phyloP scores from a whole-genome alignment of 2,329 filamentous ascomycete genomes.

The Aspergillus sp. region DNA sequence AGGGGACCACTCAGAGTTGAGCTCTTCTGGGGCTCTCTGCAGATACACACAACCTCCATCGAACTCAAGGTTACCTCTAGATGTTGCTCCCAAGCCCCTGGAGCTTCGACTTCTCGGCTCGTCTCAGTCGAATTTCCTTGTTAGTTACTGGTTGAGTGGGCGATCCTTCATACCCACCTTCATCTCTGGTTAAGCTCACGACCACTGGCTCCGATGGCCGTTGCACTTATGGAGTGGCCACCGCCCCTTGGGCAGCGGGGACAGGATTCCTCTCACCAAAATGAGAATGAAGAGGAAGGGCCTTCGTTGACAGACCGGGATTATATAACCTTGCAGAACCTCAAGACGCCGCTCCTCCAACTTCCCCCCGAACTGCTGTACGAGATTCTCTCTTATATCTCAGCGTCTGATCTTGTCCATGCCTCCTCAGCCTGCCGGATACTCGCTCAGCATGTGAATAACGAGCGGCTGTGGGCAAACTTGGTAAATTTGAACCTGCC shows the following conservation, averaged over 20 bases:
- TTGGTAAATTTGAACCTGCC: slow-evolving; percentile 70
- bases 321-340: neutral
- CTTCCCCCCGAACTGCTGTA: slow-evolving; percentile 76
- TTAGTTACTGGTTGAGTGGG: neutral
- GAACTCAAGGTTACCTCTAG: neutral
- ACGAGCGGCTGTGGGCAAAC: slow-evolving; percentile 71
- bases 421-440: slow-evolving; percentile 62
- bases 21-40: neutral
- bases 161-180: neutral
- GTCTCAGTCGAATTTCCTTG: neutral
- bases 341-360: slow-evolving; percentile 27
- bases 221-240: slow-evolving; percentile 11
- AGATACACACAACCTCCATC: neutral
- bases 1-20: slow-evolving; percentile 10
- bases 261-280: neutral
- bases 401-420: slow-evolving; percentile 61
- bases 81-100: neutral
- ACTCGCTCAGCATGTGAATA: slow-evolving; percentile 59
- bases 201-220: slow-evolving; percentile 8
- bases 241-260: slow-evolving; percentile 9
- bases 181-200: neutral
- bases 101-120: neutral
- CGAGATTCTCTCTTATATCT: slow-evolving; percentile 66
- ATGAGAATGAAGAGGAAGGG: neutral
- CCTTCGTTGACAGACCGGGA: slow-evolving; percentile 1